A percentile compares a stretch with the other conserved stretches of the same genome.
Evolutionary conservation across 2,329 filamentous ascomycete species (phyloP).

Genomic region (Ilyonectria mors-panacis): DNA sequence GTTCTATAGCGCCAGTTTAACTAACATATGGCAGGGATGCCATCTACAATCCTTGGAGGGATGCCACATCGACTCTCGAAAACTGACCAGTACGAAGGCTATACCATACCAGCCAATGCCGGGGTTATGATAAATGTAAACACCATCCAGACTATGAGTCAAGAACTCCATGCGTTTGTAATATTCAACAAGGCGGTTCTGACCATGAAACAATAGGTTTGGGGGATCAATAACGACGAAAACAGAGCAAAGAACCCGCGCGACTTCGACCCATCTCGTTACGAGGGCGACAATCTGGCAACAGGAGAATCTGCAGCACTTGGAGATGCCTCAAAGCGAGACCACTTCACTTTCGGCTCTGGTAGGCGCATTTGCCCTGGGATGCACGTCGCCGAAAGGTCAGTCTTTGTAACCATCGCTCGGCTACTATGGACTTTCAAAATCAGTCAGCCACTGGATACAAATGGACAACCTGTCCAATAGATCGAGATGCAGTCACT

Average conservation of each 20-base stretch:
- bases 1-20: background rate
- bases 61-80: conserved; percentile 13
- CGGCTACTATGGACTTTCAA: conserved; percentile 16
- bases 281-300: conserved; percentile 6
- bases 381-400: conserved; percentile 3
- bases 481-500: conserved; percentile 16
- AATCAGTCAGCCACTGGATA: background rate
- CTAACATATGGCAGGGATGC: conserved; percentile 6
- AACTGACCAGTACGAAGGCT: conserved; percentile 12
- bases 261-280: conserved; percentile 12
- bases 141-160: too few relatives aligned
- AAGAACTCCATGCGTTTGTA: too few relatives aligned
- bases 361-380: conserved; percentile 21
- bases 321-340: conserved; percentile 8
- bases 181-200: background rate
- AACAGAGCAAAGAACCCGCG: background rate
- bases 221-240: conserved; percentile 17
- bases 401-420: conserved; percentile 11
- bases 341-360: conserved; percentile 15
- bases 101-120: conserved; percentile 14
- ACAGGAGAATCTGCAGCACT: conserved; percentile 13
- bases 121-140: conserved; percentile 23
- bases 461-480: background rate
- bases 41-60: conserved; percentile 14
- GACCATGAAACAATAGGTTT: conserved; percentile 4